Evolutionary conservation across 2,329 filamentous ascomycete genomes (phyloP).

Genomic region (Macroventuria anomochaeta): DNA sequence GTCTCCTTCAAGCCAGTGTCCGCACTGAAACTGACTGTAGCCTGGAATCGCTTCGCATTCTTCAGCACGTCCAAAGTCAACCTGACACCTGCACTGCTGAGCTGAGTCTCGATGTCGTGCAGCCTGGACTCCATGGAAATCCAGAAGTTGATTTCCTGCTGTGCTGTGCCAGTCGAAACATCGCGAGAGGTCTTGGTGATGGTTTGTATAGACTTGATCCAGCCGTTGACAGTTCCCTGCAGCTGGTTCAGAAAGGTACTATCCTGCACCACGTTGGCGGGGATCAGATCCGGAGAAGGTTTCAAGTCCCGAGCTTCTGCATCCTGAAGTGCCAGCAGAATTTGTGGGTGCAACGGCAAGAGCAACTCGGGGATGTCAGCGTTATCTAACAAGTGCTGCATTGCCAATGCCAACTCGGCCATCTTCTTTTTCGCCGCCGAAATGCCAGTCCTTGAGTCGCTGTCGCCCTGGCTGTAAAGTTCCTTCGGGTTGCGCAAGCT

Average conservation of each 20-base stretch:
- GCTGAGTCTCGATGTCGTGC: constrained; percentile 87
- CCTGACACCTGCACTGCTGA: constrained; percentile 85
- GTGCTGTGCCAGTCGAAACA: constrained; percentile 77
- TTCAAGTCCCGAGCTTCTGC: constrained; percentile 71
- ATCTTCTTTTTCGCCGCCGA: constrained; percentile 97
- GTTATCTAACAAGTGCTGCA: constrained; percentile 94
- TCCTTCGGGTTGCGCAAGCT: constrained; percentile 51
- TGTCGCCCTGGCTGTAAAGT: constrained; percentile 76
- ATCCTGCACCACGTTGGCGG: constrained; percentile 77
- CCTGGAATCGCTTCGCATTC: constrained; percentile 96
- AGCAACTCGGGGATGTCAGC: constrained; percentile 95
- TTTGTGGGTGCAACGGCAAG: constrained; percentile 84
- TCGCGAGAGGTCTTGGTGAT: constrained; percentile 95
- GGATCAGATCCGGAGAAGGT: constrained; percentile 80
- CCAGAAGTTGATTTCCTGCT: constrained; percentile 99
- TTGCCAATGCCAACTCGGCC: constrained; percentile 87
- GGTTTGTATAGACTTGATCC: constrained; percentile 98
- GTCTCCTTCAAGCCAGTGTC: constrained; percentile 97
- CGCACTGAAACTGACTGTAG: constrained; percentile 93
- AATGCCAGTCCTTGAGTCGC: constrained; percentile 91
- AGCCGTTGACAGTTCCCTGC: constrained; percentile 91
- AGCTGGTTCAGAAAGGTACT: constrained; percentile 92
- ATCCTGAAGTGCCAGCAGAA: constrained; percentile 83
- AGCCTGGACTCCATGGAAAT: constrained; percentile 93
- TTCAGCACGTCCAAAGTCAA: constrained; percentile 94